Evolutionary conservation across 257 asterid species (phyloP).

Genomic region (Nyctanthes arbortristis): DNA sequence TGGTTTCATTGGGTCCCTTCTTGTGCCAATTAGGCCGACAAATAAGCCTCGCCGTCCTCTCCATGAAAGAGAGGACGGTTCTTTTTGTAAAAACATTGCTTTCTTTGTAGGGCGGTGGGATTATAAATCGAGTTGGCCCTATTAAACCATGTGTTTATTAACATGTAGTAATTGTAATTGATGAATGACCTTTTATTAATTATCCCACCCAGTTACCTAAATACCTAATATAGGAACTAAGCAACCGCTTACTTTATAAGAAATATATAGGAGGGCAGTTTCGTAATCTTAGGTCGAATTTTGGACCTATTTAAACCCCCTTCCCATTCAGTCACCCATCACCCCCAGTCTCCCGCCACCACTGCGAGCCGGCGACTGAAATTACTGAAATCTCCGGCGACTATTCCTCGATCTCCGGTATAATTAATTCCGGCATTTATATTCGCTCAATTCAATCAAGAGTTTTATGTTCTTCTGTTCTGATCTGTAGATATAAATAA

Average conservation of each 20-base stretch:
- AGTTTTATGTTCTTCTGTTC: not conserved
- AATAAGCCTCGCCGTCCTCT: too few species aligned
- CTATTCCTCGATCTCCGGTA: not conserved
- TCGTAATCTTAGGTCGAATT: conserved; percentile 17
- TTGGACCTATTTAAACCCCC: conserved; percentile 29
- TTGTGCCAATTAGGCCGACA: too few species aligned
- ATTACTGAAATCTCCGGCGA: conserved; percentile 1
- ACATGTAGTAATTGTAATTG: not conserved
- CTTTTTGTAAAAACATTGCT: too few species aligned
- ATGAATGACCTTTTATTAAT: not conserved
- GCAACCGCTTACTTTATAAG: not conserved
- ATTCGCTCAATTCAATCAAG: not conserved
- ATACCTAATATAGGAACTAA: not conserved
- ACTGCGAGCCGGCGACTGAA: conserved; percentile 42
- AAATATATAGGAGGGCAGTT: conserved; percentile 19
- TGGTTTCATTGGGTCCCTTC: too few species aligned
- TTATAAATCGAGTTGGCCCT: not conserved
- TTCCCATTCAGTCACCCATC: conserved; percentile 20
- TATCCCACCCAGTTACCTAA: not conserved
- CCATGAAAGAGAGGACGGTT: too few species aligned
- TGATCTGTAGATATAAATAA: conserved; percentile 3
- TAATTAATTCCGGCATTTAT: conserved; percentile 4
- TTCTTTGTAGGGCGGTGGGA: too few species aligned
- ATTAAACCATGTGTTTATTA: not conserved
- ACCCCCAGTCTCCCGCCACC: conserved; percentile 20